Evolutionary conservation across 2,329 filamentous ascomycete genomes (phyloP).

Genomic region (Exserohilum turcica): DNA sequence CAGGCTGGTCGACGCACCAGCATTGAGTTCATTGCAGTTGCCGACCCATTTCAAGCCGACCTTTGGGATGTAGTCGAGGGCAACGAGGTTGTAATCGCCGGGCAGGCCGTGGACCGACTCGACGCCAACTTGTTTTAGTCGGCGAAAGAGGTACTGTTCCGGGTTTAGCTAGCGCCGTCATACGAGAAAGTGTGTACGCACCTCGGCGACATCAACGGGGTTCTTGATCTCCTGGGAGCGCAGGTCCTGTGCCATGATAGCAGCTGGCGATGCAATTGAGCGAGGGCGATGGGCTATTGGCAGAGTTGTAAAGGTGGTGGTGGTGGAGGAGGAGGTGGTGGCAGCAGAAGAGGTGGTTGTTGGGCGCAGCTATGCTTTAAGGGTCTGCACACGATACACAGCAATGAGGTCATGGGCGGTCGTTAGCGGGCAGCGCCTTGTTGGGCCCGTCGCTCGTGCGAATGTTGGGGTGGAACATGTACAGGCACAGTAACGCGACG

Average conservation of each 20-base stretch:
- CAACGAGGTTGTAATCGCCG: conserved; percentile 53
- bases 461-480: too few species aligned
- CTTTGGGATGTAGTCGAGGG: conserved; percentile 63
- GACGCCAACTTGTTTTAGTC: conserved; percentile 52
- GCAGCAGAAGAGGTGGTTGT: conserved; percentile 8
- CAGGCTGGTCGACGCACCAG: conserved; percentile 51
- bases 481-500: conserved; percentile 19
- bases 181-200: conserved; percentile 15
- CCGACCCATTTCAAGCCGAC: conserved; percentile 63
- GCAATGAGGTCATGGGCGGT: conserved; percentile 18
- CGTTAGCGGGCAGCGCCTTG: conserved; percentile 14
- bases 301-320: not conserved
- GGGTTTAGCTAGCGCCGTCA: conserved; percentile 13
- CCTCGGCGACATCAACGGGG: conserved; percentile 63
- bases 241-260: conserved; percentile 48
- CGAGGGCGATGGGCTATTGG: conserved; percentile 3
- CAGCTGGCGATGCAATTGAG: not conserved
- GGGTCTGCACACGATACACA: conserved; percentile 1
- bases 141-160: conserved; percentile 46
- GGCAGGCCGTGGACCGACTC: conserved; percentile 55
- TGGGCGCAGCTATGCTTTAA: conserved; percentile 22
- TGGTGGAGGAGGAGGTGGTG: too few species aligned
- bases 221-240: conserved; percentile 51
- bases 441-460: conserved; percentile 13
- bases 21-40: conserved; percentile 67